Base-by-base conservation (phyloP, 345 rosid genomes). In the Syzygium aromaticum region DNA sequence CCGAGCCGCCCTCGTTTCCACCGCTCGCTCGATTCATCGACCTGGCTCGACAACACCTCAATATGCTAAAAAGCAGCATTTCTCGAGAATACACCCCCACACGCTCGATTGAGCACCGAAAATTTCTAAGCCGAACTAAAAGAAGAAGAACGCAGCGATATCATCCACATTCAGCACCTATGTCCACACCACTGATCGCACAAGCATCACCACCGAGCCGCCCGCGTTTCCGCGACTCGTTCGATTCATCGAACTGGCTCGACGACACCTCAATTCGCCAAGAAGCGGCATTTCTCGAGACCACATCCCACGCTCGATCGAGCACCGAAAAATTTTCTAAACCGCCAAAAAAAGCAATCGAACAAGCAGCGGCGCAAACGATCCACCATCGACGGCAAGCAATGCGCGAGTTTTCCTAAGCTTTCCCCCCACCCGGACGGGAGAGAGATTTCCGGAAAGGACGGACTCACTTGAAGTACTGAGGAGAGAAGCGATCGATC, bases 401-500 rank as follows among this genome's bases (percentile, higher is more conserved):
- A 22, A 54, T 54, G 59, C 59, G 46, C 25, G 59, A 22, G 59
- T 8, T 21, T 7, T 8, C 23, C 59, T 54, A 21, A 21, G 6
- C 27, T 54, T 54, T 43, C 46, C 46, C 46, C 46, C 46, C 46
- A 43, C 59, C 59, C 43, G 82, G 19, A 38, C 10, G 9, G 43
- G 17, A 22, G 82, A 52, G 46, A 43, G 46, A 43, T 43, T 15
- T 12, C 33, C 28, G 33, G 86, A 33, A 56, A 43, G 46, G 46
- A 43, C 46, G 77, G 67, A 52, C 86, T 89, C 89, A 93, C 96
- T 88, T 93, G 93, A 94, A 93, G 88, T 93, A 89, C 82, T 90
- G 95, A 49, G 92, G 91, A 84, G 97, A 93, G 91, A 93, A 94
- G 89, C 97, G 94, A 91, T 93, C 93, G 86, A 91, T 84, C 89